These are phyloP conservation scores for Bipolaris oryzae DNA, from an alignment of 2,329 filamentous ascomycete genomes.

Conservation along the genomic window DNA sequence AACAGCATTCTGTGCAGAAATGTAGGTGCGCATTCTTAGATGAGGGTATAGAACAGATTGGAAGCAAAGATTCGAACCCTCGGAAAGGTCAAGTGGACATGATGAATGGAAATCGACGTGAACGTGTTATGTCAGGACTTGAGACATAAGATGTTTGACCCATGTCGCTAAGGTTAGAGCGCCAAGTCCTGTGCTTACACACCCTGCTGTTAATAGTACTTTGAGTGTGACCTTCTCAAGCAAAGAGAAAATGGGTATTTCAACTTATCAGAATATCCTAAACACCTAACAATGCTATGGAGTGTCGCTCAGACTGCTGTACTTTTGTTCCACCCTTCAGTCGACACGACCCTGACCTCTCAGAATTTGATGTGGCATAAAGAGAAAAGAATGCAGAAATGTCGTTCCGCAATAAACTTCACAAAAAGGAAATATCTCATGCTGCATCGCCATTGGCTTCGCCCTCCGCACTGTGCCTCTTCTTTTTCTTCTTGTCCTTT, in stretches of 20 bases:
- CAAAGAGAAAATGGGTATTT: conserved; percentile 24
- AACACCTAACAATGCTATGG: conserved; percentile 33
- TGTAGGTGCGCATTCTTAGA: neutral
- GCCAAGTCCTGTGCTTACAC: conserved; percentile 20
- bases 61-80: neutral
- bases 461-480: conserved; percentile 36
- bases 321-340: neutral
- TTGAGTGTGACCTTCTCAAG: neutral
- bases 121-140: conserved; percentile 10
- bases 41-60: neutral
- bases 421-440: conserved; percentile 3
- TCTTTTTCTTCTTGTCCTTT: conserved; percentile 55
- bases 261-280: conserved; percentile 27
- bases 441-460: conserved; percentile 37
- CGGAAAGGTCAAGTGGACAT: neutral
- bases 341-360: neutral
- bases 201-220: neutral
- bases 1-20: conserved; percentile 1
- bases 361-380: neutral
- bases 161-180: conserved; percentile 15
- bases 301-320: conserved; percentile 2
- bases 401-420: neutral
- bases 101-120: neutral
- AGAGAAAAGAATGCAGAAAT: neutral
- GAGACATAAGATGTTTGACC: conserved; percentile 28